These are phyloP conservation scores for Hirschfeldia incana DNA, from an alignment of 345 rosid genomes.

Conservation along the genomic window DNA sequence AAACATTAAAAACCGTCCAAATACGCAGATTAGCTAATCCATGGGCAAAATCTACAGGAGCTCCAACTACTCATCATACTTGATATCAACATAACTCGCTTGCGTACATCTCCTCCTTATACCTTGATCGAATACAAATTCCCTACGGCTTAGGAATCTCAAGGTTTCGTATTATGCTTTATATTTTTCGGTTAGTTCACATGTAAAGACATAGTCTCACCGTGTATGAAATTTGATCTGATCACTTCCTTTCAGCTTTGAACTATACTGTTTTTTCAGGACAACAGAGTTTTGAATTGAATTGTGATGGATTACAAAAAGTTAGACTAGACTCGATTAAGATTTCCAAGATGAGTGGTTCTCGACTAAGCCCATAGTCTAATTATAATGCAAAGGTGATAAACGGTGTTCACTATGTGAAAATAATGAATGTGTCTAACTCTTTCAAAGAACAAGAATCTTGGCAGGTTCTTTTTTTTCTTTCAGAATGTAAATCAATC, in stretches of 20 bases:
- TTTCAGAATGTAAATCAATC: neutral
- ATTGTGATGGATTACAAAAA: conserved; percentile 34
- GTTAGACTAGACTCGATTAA: conserved; percentile 56
- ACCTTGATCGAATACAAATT: conserved; percentile 17
- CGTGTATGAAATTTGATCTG: neutral
- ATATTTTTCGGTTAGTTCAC: conserved; percentile 31
- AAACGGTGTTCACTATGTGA: conserved; percentile 62
- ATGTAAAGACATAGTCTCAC: conserved; percentile 7
- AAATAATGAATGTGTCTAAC: conserved; percentile 40
- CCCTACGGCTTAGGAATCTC: conserved; percentile 1
- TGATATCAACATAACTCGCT: neutral
- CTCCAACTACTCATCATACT: neutral
- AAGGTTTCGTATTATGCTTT: conserved; percentile 22
- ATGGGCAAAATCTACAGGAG: neutral
- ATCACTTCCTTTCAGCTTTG: neutral
- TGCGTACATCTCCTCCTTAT: neutral
- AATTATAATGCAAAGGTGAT: conserved; percentile 65
- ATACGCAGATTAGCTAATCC: neutral
- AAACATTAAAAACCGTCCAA: neutral
- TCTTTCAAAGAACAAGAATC: conserved; percentile 66
- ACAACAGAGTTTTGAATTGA: neutral
- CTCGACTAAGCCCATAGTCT: conserved; percentile 49
- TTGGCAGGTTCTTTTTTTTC: conserved; percentile 56
- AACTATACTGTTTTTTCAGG: neutral
- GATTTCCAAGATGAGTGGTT: conserved; percentile 57